Evolutionary conservation across 2,329 filamentous ascomycete genomes (phyloP), one percentile per base, ranked within the genome.

Genomic region (Diplodia corticola): DNA sequence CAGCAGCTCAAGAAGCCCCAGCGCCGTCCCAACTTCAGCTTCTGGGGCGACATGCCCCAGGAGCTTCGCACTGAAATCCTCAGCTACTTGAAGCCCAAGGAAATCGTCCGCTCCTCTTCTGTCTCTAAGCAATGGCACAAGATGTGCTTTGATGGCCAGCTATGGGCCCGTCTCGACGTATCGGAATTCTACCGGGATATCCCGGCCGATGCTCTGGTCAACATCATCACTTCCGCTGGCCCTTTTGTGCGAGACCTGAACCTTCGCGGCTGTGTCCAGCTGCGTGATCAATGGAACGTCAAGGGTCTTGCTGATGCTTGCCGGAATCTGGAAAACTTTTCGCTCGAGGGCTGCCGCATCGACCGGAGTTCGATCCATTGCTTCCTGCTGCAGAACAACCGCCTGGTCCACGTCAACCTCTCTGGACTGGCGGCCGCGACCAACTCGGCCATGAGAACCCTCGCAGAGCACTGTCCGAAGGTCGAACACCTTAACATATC

Each of bases 211-310:
- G 91, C 91, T 0, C 80, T 99, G 55, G 87, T 93, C 65, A 92
- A 90, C 73, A 93, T 98, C 68, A 93, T 98, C 73, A 87, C 88
- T 0, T 85, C 88, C 3, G 92, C 93, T 1, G 95, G 94, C 0
- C 92, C 94, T 0, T 99, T 98, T 72, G 88, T 98, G 64, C 91
- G 91, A 71, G 88, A 97, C 71, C 83, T 99, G 64, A 98, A 98
- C 73, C 84, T 99, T 3, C 84, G 94, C 71, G 95, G 95, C 28
- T 99, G 94, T 75, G 86, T 96, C 37, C 95, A 98, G 76, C 84
- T 98, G 61, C 86, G 91, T 69, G 90, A 96, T 73, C 89, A 90
- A 73, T 93, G 93, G 84, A 84, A 87, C 51, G 86, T 88, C 17
- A 88, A 93, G 69, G 88, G 89, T 37, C 86, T 97, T 49, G 89